Evolutionary conservation across 148 eudicot species (phyloP).

Genomic region (Fagopyrum homotropicum): DNA sequence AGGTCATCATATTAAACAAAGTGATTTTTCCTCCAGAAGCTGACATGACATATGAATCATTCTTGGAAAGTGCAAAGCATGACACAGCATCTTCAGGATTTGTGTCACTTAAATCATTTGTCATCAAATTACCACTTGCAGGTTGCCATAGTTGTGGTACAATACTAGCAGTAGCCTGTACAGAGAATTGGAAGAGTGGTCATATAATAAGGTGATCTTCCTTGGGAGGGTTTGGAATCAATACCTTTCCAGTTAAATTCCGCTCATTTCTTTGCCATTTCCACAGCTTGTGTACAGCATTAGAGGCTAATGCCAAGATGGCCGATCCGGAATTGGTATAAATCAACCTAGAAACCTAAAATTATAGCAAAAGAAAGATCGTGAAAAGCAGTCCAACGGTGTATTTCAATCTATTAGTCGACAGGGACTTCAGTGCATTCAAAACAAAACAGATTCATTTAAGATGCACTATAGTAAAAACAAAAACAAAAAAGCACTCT

Average conservation of each 20-base stretch:
- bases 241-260: conserved; percentile 57
- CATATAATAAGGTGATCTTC: not conserved
- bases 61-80: conserved; percentile 85
- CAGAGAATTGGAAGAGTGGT: not conserved
- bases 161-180: conserved; percentile 67
- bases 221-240: conserved; percentile 9
- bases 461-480: not conserved
- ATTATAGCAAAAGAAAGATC: conserved; percentile 7
- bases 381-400: not conserved
- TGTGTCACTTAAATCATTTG: conserved; percentile 62
- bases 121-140: conserved; percentile 76
- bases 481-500: not conserved
- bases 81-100: conserved; percentile 76
- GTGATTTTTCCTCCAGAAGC: conserved; percentile 90
- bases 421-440: not conserved
- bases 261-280: conserved; percentile 80
- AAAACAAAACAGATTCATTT: not conserved
- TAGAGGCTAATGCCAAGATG: conserved; percentile 65
- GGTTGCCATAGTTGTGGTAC: conserved; percentile 81
- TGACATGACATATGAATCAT: conserved; percentile 89
- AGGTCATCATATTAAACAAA: conserved; percentile 81
- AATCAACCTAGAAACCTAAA: conserved; percentile 71
- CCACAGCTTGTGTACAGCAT: conserved; percentile 85
- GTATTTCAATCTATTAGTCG: not conserved
- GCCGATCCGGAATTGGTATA: conserved; percentile 81